phyloP scores from a whole-genome alignment of 306 rosid genomes.

The Begonia peltatifolia region DNA sequence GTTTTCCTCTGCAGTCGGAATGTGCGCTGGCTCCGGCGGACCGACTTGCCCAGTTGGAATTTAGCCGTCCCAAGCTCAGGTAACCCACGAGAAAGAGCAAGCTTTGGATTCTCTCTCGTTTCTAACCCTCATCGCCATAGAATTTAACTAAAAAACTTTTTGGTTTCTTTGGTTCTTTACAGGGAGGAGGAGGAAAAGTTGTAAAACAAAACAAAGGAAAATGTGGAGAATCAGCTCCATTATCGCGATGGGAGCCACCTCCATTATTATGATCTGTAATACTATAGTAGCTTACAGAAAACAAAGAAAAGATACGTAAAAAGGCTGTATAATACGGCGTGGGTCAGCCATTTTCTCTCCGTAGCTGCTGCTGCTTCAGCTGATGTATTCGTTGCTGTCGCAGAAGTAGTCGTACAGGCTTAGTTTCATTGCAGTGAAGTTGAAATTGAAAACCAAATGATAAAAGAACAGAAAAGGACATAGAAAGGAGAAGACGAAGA shows the following conservation, averaged over 20 bases:
- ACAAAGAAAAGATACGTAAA: background rate
- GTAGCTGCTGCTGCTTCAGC: no score
- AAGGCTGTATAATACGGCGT: background rate
- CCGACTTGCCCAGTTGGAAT: conserved; percentile 53
- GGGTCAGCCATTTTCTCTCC: background rate
- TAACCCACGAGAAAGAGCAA: background rate
- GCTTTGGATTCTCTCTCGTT: conserved; percentile 1
- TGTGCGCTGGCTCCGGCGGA: conserved; percentile 64
- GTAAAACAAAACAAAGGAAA: background rate
- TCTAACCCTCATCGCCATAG: no score
- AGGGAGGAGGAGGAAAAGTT: background rate
- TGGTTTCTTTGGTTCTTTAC: background rate
- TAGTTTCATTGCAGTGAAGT: background rate
- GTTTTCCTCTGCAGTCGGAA: conserved; percentile 58
- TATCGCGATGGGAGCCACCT: background rate
- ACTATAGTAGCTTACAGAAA: background rate
- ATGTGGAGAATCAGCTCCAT: background rate
- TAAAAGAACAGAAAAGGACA: background rate
- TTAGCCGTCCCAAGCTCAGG: conserved; percentile 25
- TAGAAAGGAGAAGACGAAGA: background rate
- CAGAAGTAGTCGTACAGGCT: background rate
- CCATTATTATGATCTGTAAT: background rate
- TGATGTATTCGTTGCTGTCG: background rate
- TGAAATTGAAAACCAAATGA: background rate
- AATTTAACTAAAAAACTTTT: no score